Base-by-base conservation (phyloP, 768 basidiomycete genomes). In the Rhodotorula kratochvilovae region DNA sequence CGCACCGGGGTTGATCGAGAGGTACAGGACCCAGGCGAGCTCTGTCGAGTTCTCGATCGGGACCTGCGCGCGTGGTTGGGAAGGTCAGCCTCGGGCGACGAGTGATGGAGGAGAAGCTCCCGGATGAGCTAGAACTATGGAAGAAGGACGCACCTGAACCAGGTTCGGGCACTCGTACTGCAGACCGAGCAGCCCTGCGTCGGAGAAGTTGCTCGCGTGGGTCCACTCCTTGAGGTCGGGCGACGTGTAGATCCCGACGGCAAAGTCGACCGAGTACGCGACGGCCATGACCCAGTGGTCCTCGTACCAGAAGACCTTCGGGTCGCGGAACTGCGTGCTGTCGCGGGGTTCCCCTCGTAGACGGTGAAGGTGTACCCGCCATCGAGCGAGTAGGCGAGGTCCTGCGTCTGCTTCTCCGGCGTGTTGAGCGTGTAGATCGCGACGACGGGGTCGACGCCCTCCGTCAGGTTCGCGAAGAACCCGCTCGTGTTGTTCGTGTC, bases 401-500 rank as follows among this genome's bases (percentile, higher is more conserved):
- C 70, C 56, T 79, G 77, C 2, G 66, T 69, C 53, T 80, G 74
- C 23, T 72, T 70, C 6, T 64, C 60, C 3, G 78, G 75, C 15
- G 71, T 74, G 64, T 77, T 75, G 27, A 79, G 72, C 2, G 79
- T 79, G 65, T 78, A 80, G 46, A 80, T 76, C 6, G 79, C 79
- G 27, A 79, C 79, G 27, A 80, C 76, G 31, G 31, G 31, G 60
- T 46, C 45, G 43, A 48, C 46, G 53, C 62, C 51, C 12, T 39
- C 51, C 21, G 50, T 54, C 21, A 74, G 76, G 48, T 76, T 74
- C 2, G 68, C 51, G 60, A 79, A 80, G 70, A 80, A 76, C 0
- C 78, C 79, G 25, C 78, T 77, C 3, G 79, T 80, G 66, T 80
- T 80, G 71, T 79, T 72, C 17, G 42, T 11, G 63, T 80, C 79